Percentiles rank a stretch among this genome's conserved stretches.
These are phyloP conservation scores for Aspergillus pseudoglaucus DNA, from an alignment of 2,329 filamentous ascomycete species.

Conservation along the genomic window DNA sequence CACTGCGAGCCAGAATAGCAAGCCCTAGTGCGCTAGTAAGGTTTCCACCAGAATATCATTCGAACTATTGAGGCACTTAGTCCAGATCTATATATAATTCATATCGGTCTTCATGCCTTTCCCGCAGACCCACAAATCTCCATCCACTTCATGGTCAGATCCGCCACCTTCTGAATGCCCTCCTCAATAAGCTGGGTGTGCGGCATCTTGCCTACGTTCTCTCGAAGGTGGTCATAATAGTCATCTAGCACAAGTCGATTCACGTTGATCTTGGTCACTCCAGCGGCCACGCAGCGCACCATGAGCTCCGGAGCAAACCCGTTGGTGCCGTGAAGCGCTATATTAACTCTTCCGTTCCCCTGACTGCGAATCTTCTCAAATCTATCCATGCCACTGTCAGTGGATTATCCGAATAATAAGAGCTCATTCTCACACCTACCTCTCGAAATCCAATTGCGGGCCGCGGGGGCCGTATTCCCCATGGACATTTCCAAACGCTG, in stretches of 20 bases:
- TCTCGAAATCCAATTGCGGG: constrained; percentile 52
- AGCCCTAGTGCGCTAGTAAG: too few relatives aligned
- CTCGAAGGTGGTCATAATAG: constrained; percentile 10
- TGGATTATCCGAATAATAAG: background rate
- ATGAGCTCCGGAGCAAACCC: constrained; percentile 47
- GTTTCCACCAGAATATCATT: too few relatives aligned
- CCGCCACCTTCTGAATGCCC: constrained; percentile 18
- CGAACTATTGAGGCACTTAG: background rate
- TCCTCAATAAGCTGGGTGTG: constrained; percentile 20
- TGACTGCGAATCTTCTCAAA: constrained; percentile 41
- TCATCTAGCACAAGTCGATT: constrained; percentile 29
- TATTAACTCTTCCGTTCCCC: constrained; percentile 39
- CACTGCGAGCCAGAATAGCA: too few relatives aligned
- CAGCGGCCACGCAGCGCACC: constrained; percentile 44
- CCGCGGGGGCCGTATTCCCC: constrained; percentile 40
- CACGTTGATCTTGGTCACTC: constrained; percentile 49
- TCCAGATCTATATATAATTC: background rate
- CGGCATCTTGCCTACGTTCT: constrained; percentile 4
- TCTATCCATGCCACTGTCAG: background rate
- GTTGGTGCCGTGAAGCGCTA: constrained; percentile 51
- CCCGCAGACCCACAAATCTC: constrained; percentile 12
- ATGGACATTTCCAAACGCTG: constrained; percentile 8
- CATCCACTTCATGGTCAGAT: constrained; percentile 15
- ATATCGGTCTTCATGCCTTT: constrained; percentile 1
- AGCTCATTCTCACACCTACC: constrained; percentile 11